Percentiles rank a stretch among this genome's conserved stretches.
These are phyloP conservation scores for Scenedesmus sp. DNA, from an alignment of 163 green algal species.

Conservation along the genomic window DNA sequence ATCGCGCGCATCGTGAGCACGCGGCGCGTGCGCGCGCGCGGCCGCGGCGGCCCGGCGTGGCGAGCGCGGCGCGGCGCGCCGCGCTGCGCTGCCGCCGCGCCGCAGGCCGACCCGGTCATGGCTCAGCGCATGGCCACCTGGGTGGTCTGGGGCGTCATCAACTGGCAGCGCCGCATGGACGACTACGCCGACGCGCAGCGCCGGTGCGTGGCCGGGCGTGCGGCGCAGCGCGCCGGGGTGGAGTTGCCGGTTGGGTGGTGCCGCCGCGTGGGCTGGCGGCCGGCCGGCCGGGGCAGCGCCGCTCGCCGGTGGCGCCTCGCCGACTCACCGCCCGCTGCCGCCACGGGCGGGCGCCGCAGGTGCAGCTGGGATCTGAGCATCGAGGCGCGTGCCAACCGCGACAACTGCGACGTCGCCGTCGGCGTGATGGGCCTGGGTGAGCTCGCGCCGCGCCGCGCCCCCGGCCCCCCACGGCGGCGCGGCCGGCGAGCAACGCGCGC, in stretches of 20 bases:
- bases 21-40: too few relatives aligned
- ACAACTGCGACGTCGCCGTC: conserved; percentile 63
- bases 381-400: conserved; percentile 59
- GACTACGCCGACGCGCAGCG: conserved; percentile 61
- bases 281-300: too few relatives aligned
- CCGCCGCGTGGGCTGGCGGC: too few relatives aligned
- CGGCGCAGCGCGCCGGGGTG: too few relatives aligned
- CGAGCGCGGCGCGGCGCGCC: too few relatives aligned
- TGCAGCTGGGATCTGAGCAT: conserved; percentile 60
- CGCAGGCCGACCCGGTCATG: conserved; percentile 70
- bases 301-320: too few relatives aligned
- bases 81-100: neutral
- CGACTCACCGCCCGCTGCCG: too few relatives aligned
- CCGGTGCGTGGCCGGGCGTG: too few relatives aligned
- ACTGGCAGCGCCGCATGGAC: conserved; percentile 65
- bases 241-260: too few relatives aligned
- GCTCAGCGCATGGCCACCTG: conserved; percentile 73
- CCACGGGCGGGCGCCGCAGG: neutral
- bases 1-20: conserved; percentile 51
- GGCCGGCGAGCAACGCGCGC: too few relatives aligned
- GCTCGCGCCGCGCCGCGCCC: too few relatives aligned
- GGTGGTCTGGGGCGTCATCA: conserved; percentile 72
- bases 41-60: neutral
- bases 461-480: too few relatives aligned
- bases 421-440: conserved; percentile 65